A percentile compares a stretch with the other conserved stretches of the same genome.
These are phyloP conservation scores for Quercus dentata DNA, from an alignment of 306 rosid species.

Conservation along the genomic window DNA sequence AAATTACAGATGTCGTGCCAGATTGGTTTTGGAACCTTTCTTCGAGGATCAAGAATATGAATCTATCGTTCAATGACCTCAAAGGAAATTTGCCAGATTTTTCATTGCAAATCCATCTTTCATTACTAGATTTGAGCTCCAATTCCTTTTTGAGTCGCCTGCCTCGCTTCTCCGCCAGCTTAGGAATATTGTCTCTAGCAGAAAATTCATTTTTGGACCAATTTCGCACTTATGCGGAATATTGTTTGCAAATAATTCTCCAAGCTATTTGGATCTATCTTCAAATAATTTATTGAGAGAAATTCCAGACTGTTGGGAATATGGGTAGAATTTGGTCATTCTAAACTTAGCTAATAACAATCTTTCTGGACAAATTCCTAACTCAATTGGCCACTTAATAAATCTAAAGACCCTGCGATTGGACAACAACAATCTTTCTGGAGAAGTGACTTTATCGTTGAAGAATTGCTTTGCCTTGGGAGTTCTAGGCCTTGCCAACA, in stretches of 20 bases:
- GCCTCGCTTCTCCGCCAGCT: background rate
- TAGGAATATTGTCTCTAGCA: background rate
- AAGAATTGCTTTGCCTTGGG: too few species aligned
- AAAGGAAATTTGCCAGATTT: slow-evolving; percentile 10
- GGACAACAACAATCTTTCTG: too few species aligned
- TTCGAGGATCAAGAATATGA: background rate
- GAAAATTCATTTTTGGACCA: slow-evolving; percentile 5
- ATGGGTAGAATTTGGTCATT: too few species aligned
- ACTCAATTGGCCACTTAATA: too few species aligned
- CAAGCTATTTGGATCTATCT: slow-evolving; percentile 2
- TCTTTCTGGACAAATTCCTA: too few species aligned
- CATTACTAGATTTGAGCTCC: background rate
- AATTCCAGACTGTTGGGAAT: slow-evolving; percentile 12
- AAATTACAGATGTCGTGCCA: slow-evolving; percentile 1
- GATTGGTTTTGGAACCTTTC: slow-evolving; percentile 27
- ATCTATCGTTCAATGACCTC: slow-evolving; percentile 1
- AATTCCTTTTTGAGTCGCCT: slow-evolving; percentile 15
- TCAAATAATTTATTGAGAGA: slow-evolving; percentile 8
- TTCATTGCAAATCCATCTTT: slow-evolving; percentile 3
- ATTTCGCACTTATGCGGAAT: slow-evolving; percentile 5
- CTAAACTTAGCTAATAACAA: too few species aligned
- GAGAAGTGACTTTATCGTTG: too few species aligned
- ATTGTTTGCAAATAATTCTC: background rate
- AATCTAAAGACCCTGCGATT: too few species aligned
- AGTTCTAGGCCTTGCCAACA: too few species aligned